phyloP scores from a whole-genome alignment of 2,329 filamentous ascomycete species.

The Cladophialophora carrionii region DNA sequence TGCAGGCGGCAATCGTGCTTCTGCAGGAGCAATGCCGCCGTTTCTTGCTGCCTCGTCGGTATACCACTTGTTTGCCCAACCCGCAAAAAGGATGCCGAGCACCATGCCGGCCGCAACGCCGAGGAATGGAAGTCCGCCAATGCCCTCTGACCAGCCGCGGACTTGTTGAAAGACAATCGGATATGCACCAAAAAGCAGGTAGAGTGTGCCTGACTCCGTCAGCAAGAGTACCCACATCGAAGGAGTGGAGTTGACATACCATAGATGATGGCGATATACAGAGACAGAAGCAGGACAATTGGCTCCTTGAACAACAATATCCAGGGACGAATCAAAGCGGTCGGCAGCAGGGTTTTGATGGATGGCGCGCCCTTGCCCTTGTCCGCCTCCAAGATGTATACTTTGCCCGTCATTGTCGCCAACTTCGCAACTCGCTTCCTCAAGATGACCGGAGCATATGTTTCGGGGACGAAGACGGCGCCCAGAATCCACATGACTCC shows the following conservation, averaged over 20 bases:
- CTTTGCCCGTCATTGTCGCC: slow-evolving; percentile 58
- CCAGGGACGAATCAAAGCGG: slow-evolving; percentile 67
- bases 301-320: slow-evolving; percentile 70
- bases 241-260: slow-evolving; percentile 51
- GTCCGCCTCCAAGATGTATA: slow-evolving; percentile 60
- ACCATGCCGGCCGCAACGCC: slow-evolving; percentile 71
- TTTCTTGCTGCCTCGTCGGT: slow-evolving; percentile 49
- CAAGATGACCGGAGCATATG: slow-evolving; percentile 62
- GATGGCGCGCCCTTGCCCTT: slow-evolving; percentile 49
- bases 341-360: slow-evolving; percentile 56
- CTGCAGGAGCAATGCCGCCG: slow-evolving; percentile 64
- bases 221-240: slow-evolving; percentile 68
- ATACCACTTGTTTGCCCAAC: slow-evolving; percentile 62
- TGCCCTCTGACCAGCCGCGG: slow-evolving; percentile 62
- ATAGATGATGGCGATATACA: slow-evolving; percentile 60
- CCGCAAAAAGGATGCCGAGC: slow-evolving; percentile 59
- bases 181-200: slow-evolving; percentile 64
- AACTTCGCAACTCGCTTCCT: slow-evolving; percentile 57
- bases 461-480: slow-evolving; percentile 60
- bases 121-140: slow-evolving; percentile 68
- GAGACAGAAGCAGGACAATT: slow-evolving; percentile 65
- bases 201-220: slow-evolving; percentile 57
- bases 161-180: slow-evolving; percentile 67
- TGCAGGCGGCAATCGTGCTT: slow-evolving; percentile 65
- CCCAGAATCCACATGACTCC: slow-evolving; percentile 62